These are phyloP conservation scores for Evernia prunastri DNA, from an alignment of 495 filamentous ascomycete species.

Conservation along the genomic window DNA sequence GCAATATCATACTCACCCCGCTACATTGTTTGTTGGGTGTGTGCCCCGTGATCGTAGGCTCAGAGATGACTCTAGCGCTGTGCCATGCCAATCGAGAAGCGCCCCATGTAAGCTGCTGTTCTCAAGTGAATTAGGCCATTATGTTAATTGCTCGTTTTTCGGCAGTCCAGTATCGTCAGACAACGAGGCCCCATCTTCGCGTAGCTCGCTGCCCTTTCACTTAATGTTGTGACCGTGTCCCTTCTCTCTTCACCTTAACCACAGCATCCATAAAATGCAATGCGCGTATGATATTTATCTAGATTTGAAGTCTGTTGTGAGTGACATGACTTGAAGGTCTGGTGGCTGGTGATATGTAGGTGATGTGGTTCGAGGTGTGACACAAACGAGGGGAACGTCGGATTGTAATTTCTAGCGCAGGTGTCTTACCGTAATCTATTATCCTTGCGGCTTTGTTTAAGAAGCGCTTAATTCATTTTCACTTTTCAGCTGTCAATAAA, in stretches of 20 bases:
- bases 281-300: neutral
- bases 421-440: slow-evolving; percentile 14
- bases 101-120: neutral
- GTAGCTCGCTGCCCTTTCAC: neutral
- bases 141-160: neutral
- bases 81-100: neutral
- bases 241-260: neutral
- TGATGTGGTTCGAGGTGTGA: neutral
- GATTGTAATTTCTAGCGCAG: neutral
- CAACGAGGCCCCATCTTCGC: neutral
- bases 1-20: neutral
- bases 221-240: neutral
- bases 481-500: no score
- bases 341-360: neutral
- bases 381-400: neutral
- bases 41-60: neutral
- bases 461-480: neutral
- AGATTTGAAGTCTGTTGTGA: neutral
- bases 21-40: neutral
- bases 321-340: neutral
- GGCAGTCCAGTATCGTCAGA: neutral
- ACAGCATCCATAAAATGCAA: neutral
- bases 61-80: neutral
- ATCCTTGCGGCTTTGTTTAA: neutral
- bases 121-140: neutral